These are phyloP conservation scores for Nothophaeocryptopus gaeumannii DNA, from an alignment of 2,329 filamentous ascomycete species.

Conservation along the genomic window DNA sequence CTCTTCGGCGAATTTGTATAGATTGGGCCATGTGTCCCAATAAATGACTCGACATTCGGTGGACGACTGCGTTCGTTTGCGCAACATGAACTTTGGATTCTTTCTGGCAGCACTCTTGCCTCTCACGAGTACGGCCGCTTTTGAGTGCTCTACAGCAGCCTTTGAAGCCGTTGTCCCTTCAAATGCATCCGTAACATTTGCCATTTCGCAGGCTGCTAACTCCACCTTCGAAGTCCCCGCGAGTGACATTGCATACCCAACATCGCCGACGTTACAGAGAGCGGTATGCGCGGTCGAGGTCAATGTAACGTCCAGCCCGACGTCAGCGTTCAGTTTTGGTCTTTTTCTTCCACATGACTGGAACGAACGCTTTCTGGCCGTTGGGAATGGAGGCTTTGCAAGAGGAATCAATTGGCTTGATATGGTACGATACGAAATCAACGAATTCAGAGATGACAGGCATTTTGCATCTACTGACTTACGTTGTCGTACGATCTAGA, in stretches of 20 bases:
- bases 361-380: conserved; percentile 37
- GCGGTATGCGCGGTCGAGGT: conserved; percentile 34
- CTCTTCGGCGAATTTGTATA: too few species aligned
- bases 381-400: conserved; percentile 48
- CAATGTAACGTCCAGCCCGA: conserved; percentile 30
- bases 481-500: conserved; percentile 19
- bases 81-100: not conserved
- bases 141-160: conserved; percentile 35
- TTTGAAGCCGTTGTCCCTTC: conserved; percentile 36
- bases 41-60: too few species aligned
- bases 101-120: conserved; percentile 5
- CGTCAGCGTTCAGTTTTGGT: conserved; percentile 32
- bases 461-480: not conserved
- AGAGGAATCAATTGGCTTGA: conserved; percentile 51
- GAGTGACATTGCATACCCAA: conserved; percentile 41
- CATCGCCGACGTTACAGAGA: conserved; percentile 35
- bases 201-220: conserved; percentile 33
- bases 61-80: too few species aligned
- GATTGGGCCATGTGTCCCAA: too few species aligned
- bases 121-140: conserved; percentile 5
- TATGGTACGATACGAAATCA: conserved; percentile 36
- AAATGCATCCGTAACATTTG: conserved; percentile 39
- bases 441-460: not conserved
- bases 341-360: conserved; percentile 34
- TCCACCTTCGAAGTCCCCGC: conserved; percentile 40